Evolutionary conservation across 2,329 filamentous ascomycete genomes (phyloP).

Genomic region (Penicillium brevicompactum): DNA sequence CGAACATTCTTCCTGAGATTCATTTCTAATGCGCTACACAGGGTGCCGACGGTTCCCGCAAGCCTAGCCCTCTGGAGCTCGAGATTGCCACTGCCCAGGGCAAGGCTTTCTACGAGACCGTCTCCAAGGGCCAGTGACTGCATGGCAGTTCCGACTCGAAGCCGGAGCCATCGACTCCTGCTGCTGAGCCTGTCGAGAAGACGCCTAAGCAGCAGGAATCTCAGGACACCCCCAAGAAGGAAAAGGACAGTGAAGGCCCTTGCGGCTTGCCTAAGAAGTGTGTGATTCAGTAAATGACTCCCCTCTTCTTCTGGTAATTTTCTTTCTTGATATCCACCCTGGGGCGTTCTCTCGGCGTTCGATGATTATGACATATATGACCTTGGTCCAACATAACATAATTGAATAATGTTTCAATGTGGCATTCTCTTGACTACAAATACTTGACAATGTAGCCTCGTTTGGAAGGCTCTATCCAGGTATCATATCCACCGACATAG

Average conservation of each 20-base stretch:
- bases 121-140: slow-evolving; percentile 80
- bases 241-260: slow-evolving; percentile 60
- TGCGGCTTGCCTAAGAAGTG: slow-evolving; percentile 80
- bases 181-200: slow-evolving; percentile 29
- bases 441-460: too few relatives aligned
- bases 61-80: slow-evolving; percentile 75
- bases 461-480: too few relatives aligned
- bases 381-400: background rate
- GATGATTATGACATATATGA: slow-evolving; percentile 11
- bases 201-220: slow-evolving; percentile 29
- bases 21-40: slow-evolving; percentile 22
- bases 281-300: slow-evolving; percentile 58
- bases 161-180: slow-evolving; percentile 28
- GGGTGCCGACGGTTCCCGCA: slow-evolving; percentile 75
- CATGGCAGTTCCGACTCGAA: slow-evolving; percentile 57
- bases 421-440: too few relatives aligned
- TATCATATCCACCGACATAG: too few relatives aligned
- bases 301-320: slow-evolving; percentile 13
- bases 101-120: slow-evolving; percentile 76
- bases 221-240: slow-evolving; percentile 46
- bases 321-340: slow-evolving; percentile 14
- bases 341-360: slow-evolving; percentile 19
- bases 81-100: slow-evolving; percentile 81
- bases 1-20: slow-evolving; percentile 10
- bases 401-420: too few relatives aligned